Conservation (phyloP, 768 basidiomycete genomes). For the Amanita phalloides region DNA sequence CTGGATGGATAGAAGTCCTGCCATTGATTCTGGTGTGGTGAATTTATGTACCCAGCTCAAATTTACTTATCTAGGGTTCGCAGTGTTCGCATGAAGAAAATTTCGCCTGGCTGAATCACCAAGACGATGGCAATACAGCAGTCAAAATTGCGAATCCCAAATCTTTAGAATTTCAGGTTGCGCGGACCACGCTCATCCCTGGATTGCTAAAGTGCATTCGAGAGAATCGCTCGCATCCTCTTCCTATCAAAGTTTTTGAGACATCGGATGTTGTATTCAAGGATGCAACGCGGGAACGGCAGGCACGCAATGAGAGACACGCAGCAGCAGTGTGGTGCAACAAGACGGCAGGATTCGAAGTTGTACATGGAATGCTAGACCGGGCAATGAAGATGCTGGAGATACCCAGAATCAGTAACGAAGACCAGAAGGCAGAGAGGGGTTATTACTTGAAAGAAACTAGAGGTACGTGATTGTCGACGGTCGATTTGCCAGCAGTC, state of each 20-base stretch:
- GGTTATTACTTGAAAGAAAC: conserved; percentile 93
- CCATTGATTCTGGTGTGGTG: conserved; percentile 79
- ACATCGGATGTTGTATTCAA: conserved; percentile 89
- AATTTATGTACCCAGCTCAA: not conserved
- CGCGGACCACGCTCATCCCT: conserved; percentile 90
- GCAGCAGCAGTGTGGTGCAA: conserved; percentile 94
- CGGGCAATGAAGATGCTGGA: conserved; percentile 95
- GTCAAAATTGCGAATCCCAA: conserved; percentile 96
- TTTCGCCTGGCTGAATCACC: conserved; percentile 84
- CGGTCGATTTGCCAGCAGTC: not conserved
- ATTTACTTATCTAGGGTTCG: conserved; percentile 2
- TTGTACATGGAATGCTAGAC: conserved; percentile 91
- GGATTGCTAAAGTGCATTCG: conserved; percentile 95
- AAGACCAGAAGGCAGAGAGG: conserved; percentile 40
- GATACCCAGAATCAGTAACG: conserved; percentile 62
- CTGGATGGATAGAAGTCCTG: conserved; percentile 93
- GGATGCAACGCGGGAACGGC: conserved; percentile 65
- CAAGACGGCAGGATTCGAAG: conserved; percentile 93
- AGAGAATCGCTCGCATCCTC: conserved; percentile 88
- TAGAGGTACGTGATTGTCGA: conserved; percentile 45
- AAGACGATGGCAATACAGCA: conserved; percentile 71
- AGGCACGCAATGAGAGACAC: conserved; percentile 80
- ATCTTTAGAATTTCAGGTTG: conserved; percentile 95
- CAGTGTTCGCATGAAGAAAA: conserved; percentile 99
- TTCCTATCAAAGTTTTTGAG: conserved; percentile 93